Evolutionary conservation across 1,284 basidiomycete genomes (phyloP).

Genomic region (Schizophyllum commune): DNA sequence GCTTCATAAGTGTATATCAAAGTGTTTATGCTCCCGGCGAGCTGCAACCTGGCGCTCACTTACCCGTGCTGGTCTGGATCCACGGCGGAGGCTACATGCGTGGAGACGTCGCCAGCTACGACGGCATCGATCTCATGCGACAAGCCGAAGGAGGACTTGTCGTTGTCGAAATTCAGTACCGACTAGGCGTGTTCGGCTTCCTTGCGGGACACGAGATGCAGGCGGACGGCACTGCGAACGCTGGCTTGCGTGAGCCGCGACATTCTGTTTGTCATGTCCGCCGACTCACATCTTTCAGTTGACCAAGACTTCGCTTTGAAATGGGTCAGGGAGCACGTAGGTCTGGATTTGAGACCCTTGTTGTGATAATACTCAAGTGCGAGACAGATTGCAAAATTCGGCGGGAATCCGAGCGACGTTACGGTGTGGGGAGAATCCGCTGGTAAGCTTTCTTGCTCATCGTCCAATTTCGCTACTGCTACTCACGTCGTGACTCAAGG

Average conservation of each 20-base stretch:
- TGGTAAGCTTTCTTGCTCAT: constrained; percentile 11
- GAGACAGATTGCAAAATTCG: constrained; percentile 18
- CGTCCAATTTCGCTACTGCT: no score
- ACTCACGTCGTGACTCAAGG: constrained; percentile 9
- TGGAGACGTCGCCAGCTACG: neutral
- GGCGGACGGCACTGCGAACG: constrained; percentile 12
- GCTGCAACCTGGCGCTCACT: neutral
- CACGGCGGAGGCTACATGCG: constrained; percentile 11
- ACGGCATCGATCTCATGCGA: constrained; percentile 7
- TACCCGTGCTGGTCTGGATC: constrained; percentile 12
- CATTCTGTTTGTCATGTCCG: neutral
- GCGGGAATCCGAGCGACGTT: constrained; percentile 23
- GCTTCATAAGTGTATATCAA: neutral
- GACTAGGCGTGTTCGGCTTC: constrained; percentile 12
- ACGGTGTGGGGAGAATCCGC: constrained; percentile 26
- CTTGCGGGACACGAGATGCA: constrained; percentile 12
- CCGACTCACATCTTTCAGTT: constrained; percentile 1
- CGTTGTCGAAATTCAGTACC: constrained; percentile 7
- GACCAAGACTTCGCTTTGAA: constrained; percentile 12
- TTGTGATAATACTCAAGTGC: no score
- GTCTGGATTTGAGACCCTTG: no score
- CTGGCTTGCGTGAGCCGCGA: constrained; percentile 12
- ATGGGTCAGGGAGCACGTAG: constrained; percentile 19
- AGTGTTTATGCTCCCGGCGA: constrained; percentile 12
- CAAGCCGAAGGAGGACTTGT: constrained; percentile 5